Conservation (phyloP, 768 basidiomycete genomes). For the Cubamyces lactineus region DNA sequence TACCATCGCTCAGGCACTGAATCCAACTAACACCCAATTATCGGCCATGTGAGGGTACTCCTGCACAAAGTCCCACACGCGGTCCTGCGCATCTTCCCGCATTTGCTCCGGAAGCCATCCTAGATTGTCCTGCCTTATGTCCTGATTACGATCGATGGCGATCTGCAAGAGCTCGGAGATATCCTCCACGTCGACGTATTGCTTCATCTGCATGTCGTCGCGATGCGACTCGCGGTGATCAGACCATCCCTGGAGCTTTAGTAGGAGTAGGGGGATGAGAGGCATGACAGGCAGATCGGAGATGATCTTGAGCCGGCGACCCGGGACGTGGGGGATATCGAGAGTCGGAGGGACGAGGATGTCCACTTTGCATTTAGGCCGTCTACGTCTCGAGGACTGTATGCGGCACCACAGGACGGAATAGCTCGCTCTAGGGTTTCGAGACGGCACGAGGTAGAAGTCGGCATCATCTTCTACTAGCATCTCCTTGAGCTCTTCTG, state of each 20-base stretch:
- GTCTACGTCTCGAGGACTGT: neutral
- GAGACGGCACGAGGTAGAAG: conserved; percentile 44
- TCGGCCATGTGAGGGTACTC: neutral
- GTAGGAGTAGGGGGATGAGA: conserved; percentile 31
- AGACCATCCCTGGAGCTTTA: conserved; percentile 37
- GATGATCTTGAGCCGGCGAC: conserved; percentile 11
- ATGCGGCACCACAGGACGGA: conserved; percentile 45
- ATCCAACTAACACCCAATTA: conserved; percentile 12
- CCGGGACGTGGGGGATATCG: conserved; percentile 31
- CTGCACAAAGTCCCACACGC: conserved; percentile 16
- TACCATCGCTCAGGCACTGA: neutral
- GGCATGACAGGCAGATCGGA: conserved; percentile 34
- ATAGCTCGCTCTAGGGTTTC: conserved; percentile 43
- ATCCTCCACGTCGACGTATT: conserved; percentile 43
- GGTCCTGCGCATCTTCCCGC: conserved; percentile 2
- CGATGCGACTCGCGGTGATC: conserved; percentile 36
- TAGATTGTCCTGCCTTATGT: conserved; percentile 9
- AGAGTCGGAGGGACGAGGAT: conserved; percentile 34
- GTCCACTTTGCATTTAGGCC: conserved; percentile 33
- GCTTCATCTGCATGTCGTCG: conserved; percentile 39
- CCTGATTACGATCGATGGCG: conserved; percentile 24
- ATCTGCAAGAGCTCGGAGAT: conserved; percentile 44
- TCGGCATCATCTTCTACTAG: conserved; percentile 35
- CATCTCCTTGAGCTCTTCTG: conserved; percentile 45
- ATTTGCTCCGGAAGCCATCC: conserved; percentile 25